phyloP scores from a whole-genome alignment of 306 rosid genomes.

The Dicorynia guianensis region DNA sequence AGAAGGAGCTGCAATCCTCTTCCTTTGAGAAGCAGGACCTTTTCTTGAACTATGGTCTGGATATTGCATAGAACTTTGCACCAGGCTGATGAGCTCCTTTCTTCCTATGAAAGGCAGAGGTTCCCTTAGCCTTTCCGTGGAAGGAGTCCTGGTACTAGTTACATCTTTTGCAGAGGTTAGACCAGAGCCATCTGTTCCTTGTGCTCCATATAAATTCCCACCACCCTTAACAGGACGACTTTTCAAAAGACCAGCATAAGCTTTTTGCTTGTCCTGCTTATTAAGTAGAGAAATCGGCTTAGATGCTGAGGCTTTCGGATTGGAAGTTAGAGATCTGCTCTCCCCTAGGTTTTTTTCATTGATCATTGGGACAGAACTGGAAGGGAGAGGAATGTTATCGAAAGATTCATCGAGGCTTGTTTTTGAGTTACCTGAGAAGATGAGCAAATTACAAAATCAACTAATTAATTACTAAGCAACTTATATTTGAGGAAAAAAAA shows the following conservation, averaged over 20 bases:
- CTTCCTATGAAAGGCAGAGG: conserved; percentile 72
- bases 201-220: conserved; percentile 55
- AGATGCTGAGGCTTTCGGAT: conserved; percentile 41
- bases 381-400: conserved; percentile 44
- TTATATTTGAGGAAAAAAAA: conserved; percentile 3
- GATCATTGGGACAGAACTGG: conserved; percentile 45
- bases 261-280: conserved; percentile 48
- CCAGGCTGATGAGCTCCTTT: conserved; percentile 67
- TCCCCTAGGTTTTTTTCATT: conserved; percentile 42
- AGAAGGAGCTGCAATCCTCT: conserved; percentile 71
- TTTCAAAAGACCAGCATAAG: conserved; percentile 41
- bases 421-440: conserved; percentile 61
- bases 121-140: conserved; percentile 66
- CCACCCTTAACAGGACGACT: conserved; percentile 45
- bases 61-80: conserved; percentile 61
- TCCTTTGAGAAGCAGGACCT: conserved; percentile 71
- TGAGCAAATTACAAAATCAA: conserved; percentile 15
- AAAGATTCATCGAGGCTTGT: conserved; percentile 39
- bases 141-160: conserved; percentile 61
- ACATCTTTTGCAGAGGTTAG: conserved; percentile 68
- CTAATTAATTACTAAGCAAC: conserved; percentile 14
- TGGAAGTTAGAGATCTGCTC: conserved; percentile 44
- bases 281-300: conserved; percentile 46
- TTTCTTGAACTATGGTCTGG: conserved; percentile 44
- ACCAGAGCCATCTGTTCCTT: conserved; percentile 73